Conservation (phyloP, 768 basidiomycete species). For the Collybia nuda region DNA sequence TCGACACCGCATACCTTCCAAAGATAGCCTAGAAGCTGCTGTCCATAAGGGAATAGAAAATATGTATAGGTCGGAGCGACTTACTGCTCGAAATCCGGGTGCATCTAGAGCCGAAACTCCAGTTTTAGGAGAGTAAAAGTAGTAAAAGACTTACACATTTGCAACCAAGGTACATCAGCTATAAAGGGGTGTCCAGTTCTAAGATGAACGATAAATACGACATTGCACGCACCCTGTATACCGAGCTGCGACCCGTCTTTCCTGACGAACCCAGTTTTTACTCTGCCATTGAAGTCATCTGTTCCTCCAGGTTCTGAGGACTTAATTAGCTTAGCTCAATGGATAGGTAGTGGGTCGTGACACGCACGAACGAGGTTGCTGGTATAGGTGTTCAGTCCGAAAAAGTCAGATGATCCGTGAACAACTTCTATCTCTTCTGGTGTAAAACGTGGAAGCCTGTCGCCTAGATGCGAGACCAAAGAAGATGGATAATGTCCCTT, state of each 20-base stretch:
- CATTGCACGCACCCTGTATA: constrained; percentile 42
- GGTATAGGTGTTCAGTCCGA: constrained; percentile 68
- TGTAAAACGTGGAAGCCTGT: constrained; percentile 55
- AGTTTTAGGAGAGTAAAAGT: not conserved
- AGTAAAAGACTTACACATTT: constrained; percentile 42
- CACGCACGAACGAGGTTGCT: constrained; percentile 55
- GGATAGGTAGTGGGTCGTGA: not conserved
- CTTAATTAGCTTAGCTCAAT: not conserved
- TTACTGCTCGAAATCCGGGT: constrained; percentile 55
- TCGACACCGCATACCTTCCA: constrained; percentile 46
- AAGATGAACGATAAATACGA: not conserved
- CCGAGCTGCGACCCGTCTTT: constrained; percentile 60
- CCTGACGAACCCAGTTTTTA: constrained; percentile 50
- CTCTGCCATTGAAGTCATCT: constrained; percentile 56
- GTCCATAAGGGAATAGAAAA: no score
- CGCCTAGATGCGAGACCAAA: constrained; percentile 46
- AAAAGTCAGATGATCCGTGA: constrained; percentile 65
- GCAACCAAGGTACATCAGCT: constrained; percentile 66
- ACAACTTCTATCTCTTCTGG: constrained; percentile 54
- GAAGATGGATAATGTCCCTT: constrained; percentile 63
- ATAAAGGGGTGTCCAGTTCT: not conserved
- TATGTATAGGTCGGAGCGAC: constrained; percentile 7
- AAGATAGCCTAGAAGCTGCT: constrained; percentile 59
- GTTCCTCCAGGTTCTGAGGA: constrained; percentile 54
- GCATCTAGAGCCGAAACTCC: constrained; percentile 36